These are phyloP conservation scores for Anthoceros angustus DNA, from an alignment of 225 moss, liverwort and hornwort genomes.

Conservation along the genomic window DNA sequence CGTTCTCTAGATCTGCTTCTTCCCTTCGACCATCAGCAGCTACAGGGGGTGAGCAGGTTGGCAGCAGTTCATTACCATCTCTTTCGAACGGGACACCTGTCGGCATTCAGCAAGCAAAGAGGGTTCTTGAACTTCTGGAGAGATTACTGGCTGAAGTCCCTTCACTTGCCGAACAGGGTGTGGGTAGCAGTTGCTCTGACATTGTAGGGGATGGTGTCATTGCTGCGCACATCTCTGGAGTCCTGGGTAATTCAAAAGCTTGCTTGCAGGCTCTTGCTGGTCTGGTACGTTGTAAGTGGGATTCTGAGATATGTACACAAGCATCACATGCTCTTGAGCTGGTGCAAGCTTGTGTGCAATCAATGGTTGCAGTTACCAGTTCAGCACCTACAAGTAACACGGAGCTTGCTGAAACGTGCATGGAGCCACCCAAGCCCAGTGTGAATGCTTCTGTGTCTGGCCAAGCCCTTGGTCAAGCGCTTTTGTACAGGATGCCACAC, in stretches of 20 bases:
- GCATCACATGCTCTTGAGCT: constrained; percentile 22
- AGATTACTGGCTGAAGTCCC: constrained; percentile 17
- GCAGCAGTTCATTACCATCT: constrained; percentile 7
- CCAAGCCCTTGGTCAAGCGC: not conserved
- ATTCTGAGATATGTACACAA: constrained; percentile 22
- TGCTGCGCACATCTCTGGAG: constrained; percentile 26
- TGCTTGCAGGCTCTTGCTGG: constrained; percentile 28
- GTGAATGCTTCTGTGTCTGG: not conserved
- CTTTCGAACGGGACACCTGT: constrained; percentile 11
- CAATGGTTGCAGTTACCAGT: constrained; percentile 2
- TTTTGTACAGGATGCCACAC: not conserved
- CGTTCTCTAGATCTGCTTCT: constrained; percentile 14
- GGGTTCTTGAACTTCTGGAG: constrained; percentile 23
- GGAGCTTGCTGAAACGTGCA: constrained; percentile 4
- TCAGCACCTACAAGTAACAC: not conserved
- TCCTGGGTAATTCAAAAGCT: constrained; percentile 30
- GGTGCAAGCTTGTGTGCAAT: constrained; percentile 15
- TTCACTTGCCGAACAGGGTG: constrained; percentile 1
- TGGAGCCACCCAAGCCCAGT: not conserved
- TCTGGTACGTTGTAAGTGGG: constrained; percentile 34
- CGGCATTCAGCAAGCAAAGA: constrained; percentile 21
- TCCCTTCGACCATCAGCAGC: constrained; percentile 8
- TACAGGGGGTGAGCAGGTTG: constrained; percentile 11
- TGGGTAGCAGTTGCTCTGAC: constrained; percentile 8
- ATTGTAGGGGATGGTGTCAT: constrained; percentile 17